Conservation (phyloP, 1,284 basidiomycete genomes). For the Rhodotorula sp. region DNA sequence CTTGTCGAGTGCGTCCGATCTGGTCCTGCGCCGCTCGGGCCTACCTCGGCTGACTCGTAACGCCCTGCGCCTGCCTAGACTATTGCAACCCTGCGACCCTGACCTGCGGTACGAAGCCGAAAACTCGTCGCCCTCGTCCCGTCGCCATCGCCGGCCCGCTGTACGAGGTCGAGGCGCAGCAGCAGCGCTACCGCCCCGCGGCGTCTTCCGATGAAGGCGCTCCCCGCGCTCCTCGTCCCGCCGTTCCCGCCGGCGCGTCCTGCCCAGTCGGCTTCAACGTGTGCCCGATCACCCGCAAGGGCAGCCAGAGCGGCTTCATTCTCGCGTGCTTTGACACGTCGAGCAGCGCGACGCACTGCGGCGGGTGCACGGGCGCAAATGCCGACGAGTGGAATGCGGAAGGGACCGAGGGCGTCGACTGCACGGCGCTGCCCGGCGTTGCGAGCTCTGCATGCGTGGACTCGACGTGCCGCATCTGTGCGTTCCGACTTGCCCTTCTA, state of each 20-base stretch:
- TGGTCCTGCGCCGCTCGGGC: not conserved
- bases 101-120: constrained; percentile 9
- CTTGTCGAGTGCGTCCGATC: constrained; percentile 17
- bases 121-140: not conserved
- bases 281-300: constrained; percentile 14
- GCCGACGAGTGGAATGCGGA: constrained; percentile 11
- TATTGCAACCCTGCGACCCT: constrained; percentile 13
- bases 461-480: constrained; percentile 23
- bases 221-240: not conserved
- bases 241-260: constrained; percentile 16
- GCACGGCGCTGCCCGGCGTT: constrained; percentile 22
- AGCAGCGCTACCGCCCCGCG: constrained; percentile 4
- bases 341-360: constrained; percentile 22
- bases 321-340: constrained; percentile 24
- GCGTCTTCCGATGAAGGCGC: not conserved
- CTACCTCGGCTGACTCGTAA: not conserved
- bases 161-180: not conserved
- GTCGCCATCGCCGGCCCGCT: not conserved
- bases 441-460: constrained; percentile 22
- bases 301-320: not conserved
- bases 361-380: constrained; percentile 16
- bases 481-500: not conserved
- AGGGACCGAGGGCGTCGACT: constrained; percentile 21
- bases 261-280: constrained; percentile 26
- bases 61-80: not conserved